Evolutionary conservation across 768 basidiomycete species (phyloP).

Genomic region (Guyanaporus albipodus): DNA sequence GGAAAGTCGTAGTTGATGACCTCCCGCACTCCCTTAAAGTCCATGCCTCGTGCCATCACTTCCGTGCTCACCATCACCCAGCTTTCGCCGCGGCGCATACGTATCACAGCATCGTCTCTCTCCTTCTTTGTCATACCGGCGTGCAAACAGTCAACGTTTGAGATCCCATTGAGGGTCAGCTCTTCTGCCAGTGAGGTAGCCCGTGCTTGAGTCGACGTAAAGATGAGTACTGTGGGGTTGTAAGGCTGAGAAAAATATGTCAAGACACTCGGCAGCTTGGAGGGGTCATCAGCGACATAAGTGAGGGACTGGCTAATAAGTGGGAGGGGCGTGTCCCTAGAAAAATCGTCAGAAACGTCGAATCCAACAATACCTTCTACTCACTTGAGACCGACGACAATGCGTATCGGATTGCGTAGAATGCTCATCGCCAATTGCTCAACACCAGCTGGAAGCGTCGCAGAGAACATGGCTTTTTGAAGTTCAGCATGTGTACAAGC

Average conservation of each 20-base stretch:
- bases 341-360: constrained; percentile 10
- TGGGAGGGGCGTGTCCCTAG: constrained; percentile 89
- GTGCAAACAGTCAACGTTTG: constrained; percentile 86
- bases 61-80: constrained; percentile 98
- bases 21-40: constrained; percentile 90
- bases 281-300: constrained; percentile 89
- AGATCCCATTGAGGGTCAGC: constrained; percentile 70
- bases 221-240: constrained; percentile 87
- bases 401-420: constrained; percentile 80
- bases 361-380: constrained; percentile 23
- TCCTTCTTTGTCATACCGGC: constrained; percentile 86
- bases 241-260: constrained; percentile 77
- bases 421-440: constrained; percentile 87
- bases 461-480: constrained; percentile 91
- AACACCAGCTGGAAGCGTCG: constrained; percentile 84
- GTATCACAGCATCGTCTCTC: constrained; percentile 76
- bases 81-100: constrained; percentile 85
- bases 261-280: constrained; percentile 89
- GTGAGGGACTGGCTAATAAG: constrained; percentile 85
- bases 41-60: constrained; percentile 97
- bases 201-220: constrained; percentile 87
- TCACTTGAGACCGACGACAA: constrained; percentile 96
- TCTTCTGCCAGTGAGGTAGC: constrained; percentile 77
- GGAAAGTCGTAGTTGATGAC: constrained; percentile 99
- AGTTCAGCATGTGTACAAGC: constrained; percentile 65